Evolutionary conservation across 1,139 yeast species (phyloP).

Genomic region (Geotrichum bryndzae): DNA sequence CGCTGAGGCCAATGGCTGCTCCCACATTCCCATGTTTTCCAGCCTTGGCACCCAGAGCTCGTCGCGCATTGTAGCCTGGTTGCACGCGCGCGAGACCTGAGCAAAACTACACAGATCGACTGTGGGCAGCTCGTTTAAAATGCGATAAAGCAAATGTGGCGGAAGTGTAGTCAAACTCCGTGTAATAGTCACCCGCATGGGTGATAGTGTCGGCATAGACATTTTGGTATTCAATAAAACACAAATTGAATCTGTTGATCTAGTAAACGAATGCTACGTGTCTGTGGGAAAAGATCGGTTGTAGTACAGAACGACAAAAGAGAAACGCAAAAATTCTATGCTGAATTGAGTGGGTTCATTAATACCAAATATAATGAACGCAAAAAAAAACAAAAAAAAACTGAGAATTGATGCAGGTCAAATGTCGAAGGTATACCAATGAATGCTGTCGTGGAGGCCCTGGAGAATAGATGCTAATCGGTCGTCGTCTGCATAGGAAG

Average conservation of each 20-base stretch:
- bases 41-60: constrained; percentile 51
- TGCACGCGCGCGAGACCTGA: constrained; percentile 35
- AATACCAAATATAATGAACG: too few relatives aligned
- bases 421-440: background rate
- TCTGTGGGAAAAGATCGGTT: background rate
- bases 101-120: constrained; percentile 28
- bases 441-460: background rate
- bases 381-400: too few relatives aligned
- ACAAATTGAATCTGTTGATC: background rate
- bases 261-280: background rate
- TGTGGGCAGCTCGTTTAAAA: constrained; percentile 23
- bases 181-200: constrained; percentile 5
- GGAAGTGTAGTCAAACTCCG: constrained; percentile 2
- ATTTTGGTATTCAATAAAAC: background rate
- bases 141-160: background rate
- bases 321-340: background rate
- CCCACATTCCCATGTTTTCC: constrained; percentile 47
- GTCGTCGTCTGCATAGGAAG: background rate
- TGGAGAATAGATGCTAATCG: background rate
- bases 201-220: constrained; percentile 15
- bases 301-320: background rate
- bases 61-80: constrained; percentile 33
- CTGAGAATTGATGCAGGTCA: background rate
- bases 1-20: constrained; percentile 12
- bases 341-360: background rate